Conservation (phyloP, 2,329 filamentous ascomycete species). For the Colletotrichum aenigma region DNA sequence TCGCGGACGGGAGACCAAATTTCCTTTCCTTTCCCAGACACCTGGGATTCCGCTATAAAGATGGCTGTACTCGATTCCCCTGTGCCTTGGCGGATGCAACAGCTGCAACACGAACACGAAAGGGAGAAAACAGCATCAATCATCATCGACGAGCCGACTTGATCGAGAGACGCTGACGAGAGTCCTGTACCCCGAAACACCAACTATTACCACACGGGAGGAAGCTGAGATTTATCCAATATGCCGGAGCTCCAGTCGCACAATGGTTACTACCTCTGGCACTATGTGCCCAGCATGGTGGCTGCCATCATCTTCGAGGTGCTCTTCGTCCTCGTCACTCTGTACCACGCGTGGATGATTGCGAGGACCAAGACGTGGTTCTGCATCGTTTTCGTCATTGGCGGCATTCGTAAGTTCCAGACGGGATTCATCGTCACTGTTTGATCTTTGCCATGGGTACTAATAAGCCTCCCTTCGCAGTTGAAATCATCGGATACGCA, state of each 20-base stretch:
- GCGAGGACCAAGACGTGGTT: slow-evolving; percentile 52
- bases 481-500: slow-evolving; percentile 48
- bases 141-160: too few species aligned
- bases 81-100: not conserved
- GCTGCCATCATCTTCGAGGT: slow-evolving; percentile 47
- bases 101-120: not conserved
- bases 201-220: not conserved
- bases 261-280: slow-evolving; percentile 37
- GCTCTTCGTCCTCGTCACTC: slow-evolving; percentile 43
- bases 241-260: slow-evolving; percentile 36
- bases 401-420: slow-evolving; percentile 47
- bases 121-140: too few species aligned
- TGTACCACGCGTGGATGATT: slow-evolving; percentile 45
- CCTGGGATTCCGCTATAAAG: slow-evolving; percentile 1
- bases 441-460: not conserved
- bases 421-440: not conserved
- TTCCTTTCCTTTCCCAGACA: not conserved
- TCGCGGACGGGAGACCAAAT: not conserved
- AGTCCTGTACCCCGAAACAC: not conserved
- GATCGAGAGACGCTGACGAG: not conserved
- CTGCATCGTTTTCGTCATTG: slow-evolving; percentile 52
- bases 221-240: not conserved
- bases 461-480: slow-evolving; percentile 29
- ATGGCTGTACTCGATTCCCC: not conserved
- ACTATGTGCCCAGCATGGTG: slow-evolving; percentile 43